Evolutionary conservation across 2,329 filamentous ascomycete species (phyloP), one percentile per base, ranked within the genome.

Genomic region (Colletotrichum sp.): DNA sequence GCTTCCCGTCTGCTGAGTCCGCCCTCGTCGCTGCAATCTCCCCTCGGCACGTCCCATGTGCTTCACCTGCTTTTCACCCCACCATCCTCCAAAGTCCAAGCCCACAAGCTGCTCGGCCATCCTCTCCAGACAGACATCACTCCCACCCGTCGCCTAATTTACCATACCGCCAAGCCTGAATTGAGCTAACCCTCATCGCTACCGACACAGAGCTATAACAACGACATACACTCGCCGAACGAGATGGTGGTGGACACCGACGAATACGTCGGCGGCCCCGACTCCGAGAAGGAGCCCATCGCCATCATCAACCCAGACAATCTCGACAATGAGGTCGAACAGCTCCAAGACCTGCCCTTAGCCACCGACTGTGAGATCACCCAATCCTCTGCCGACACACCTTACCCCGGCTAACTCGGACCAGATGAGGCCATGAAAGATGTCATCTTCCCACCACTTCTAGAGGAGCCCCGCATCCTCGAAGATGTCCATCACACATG

Each of bases 371-470:
- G 90, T 91, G 85, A 78, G 89, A 66, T 52, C 87, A 28, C 66
- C 65, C 71, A 30, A 55, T 64, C 44, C 48, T 64, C 32, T 8
- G 15, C 30, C n/a, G 16, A 9, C 11, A 48, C 30, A 13, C 27
- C 11, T 25, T 9, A 13, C 32, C n/a, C 39, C 61, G 57, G 75
- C 81, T 85, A 78, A 84, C 79, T 77, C 71, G 68, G 71, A 71
- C 73, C 79, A 96, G 94, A 92, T 86, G 94, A 98, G 79, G 94
- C 94, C 66, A 98, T 98, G 91, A 94, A 94, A 87, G 93, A 95
- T 80, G 87, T 93, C 78, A 92, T 96, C 79, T 90, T 98, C 75
- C 92, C 93, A 13, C 92, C 93, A 71, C 87, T 96, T 64, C 80
- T 87, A 77, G 93, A 95, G 79, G 95, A 98, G 79, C 92, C 96